phyloP scores from a whole-genome alignment of 768 basidiomycete genomes.

The Galerina sulciceps region DNA sequence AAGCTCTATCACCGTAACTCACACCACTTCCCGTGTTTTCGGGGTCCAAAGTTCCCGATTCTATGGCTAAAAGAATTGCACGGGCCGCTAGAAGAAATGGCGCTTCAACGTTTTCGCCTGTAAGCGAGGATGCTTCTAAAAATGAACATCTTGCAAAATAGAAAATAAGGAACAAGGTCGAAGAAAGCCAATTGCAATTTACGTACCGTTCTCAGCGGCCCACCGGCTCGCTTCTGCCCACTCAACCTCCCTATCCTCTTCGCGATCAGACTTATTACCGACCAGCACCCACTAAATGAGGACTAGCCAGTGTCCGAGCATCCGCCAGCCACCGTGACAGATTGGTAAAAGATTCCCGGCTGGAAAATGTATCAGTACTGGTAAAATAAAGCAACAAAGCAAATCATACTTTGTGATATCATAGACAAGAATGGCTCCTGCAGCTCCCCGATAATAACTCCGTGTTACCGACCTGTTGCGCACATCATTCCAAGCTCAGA shows the following conservation, averaged over 20 bases:
- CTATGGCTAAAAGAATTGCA: slow-evolving; percentile 87
- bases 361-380: slow-evolving; percentile 34
- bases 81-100: slow-evolving; percentile 90
- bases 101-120: slow-evolving; percentile 92
- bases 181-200: slow-evolving; percentile 7
- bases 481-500: background rate
- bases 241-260: slow-evolving; percentile 94
- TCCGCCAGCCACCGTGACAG: slow-evolving; percentile 91
- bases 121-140: slow-evolving; percentile 89
- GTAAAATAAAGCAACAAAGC: background rate
- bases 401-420: slow-evolving; percentile 82
- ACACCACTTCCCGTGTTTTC: slow-evolving; percentile 96
- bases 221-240: slow-evolving; percentile 94
- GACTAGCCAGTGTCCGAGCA: slow-evolving; percentile 89
- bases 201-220: slow-evolving; percentile 92
- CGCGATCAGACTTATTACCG: slow-evolving; percentile 94
- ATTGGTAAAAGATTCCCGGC: slow-evolving; percentile 86
- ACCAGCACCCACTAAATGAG: slow-evolving; percentile 91
- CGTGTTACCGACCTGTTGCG: slow-evolving; percentile 80
- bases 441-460: slow-evolving; percentile 95
- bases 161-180: slow-evolving; percentile 3
- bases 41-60: slow-evolving; percentile 89
- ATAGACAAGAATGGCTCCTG: slow-evolving; percentile 90
- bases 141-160: slow-evolving; percentile 78
- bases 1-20: slow-evolving; percentile 92